Base-by-base conservation (phyloP, 2,329 filamentous ascomycete species). In the Scedosporium dehoogii region DNA sequence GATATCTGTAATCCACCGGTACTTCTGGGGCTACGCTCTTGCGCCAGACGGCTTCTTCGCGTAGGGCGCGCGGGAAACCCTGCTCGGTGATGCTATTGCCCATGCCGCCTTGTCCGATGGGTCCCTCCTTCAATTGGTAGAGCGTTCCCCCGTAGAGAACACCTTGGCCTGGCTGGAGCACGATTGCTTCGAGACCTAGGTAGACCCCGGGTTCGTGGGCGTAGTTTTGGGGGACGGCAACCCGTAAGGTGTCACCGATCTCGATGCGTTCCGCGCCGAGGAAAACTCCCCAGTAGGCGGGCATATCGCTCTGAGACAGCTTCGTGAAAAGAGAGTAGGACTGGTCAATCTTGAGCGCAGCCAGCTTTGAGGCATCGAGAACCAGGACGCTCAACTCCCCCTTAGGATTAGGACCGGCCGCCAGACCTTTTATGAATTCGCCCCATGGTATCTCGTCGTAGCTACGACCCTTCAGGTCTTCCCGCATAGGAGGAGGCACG, bases 321-420 rank as follows among this genome's bases (percentile, higher is more conserved):
- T 68, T 72, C 14, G 72, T 78, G 71, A 81, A 82, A n/a, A 79
- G 71, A 0, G 79, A 81, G 68, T 75, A 81, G 1, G 78, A 79
- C 62, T 76, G 74, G 63, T 81, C 79, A 29, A 81, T 75, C 63
- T 77, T 79, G 18, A 73, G 73, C 3, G 79, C 80, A 1, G 77
- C 80, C 67, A 82, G 72, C 66, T 82, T 82, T 3, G 79, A 81
- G 0, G 79, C 79, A 63, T 82, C 80, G 3, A 82, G 73, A 6
- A 81, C 67, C 9, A 75, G 67, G 18, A 70, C 70, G 2, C 69
- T 51, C n/a, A 55, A 33, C 1, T 55, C 46, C 48, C 41, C 25
- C 29, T 41, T 55, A 23, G n/a, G 16, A 7, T 56, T 33, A 7
- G 51, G 68, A 3, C 71, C 68, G 23, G 67, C 65, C 21, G 68